Evolutionary conservation across 2,329 filamentous ascomycete genomes (phyloP), one percentile per base, ranked within the genome.

Genomic region (Paracorniculantispora psalliotae): DNA sequence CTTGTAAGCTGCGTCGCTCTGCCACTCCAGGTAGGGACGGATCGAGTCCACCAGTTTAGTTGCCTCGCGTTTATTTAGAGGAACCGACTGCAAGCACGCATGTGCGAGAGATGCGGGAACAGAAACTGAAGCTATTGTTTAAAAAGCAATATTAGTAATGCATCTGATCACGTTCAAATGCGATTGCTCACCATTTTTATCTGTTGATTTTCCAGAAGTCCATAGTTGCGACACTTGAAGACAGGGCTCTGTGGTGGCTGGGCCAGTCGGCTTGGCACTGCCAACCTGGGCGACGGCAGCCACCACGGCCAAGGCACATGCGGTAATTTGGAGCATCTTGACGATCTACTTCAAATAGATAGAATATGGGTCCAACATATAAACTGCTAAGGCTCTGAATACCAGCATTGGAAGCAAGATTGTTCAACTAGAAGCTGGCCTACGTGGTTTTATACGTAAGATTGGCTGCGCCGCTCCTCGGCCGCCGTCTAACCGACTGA

Each of bases 1-100:
- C 37, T 81, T 72, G 65, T 75, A 79, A 12, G 76, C 73, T 12
- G 77, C 67, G 3, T 77, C 77, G 44, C 76, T 79, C 64, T 82
- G 79, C 69, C 77, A 81, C 56, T 79, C 71, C 1, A 77, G 67
- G 49, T 77, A 80, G 5, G 74, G 72, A 61, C 71, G 69, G 25
- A 77, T 63, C 47, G 71, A 73, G 53, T 71, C 66, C 57, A 77
- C 63, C 19, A 78, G 64, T 53, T 71, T 63, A 56, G 68, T 58
- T 1, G 72, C 75, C 7, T 68, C 69, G 7, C 69, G 63, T 8
- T 66, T 68, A 57, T 71, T 68, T 61, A 75, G 72, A 15, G 75
- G 75, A 4, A 77, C 73, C 8, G 73, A 68, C 17, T 69, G 64
- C 3, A 77, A 65, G 57, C 75, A 78, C 5, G 72, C 69, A 47